Conservation (phyloP, 805 yeast species). For the Pichia deserticola region DNA sequence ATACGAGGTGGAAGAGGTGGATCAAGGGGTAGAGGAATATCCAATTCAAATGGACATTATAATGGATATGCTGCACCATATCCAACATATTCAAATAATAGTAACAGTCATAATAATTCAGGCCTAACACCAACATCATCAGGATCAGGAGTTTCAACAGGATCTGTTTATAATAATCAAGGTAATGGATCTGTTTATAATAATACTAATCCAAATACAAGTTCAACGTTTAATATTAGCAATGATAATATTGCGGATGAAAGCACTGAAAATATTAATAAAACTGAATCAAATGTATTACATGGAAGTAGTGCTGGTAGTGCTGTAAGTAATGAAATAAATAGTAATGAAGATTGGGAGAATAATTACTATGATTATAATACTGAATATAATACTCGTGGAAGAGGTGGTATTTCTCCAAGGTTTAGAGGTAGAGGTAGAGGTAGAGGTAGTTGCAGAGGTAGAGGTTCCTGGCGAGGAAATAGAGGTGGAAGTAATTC, state of each 20-base stretch:
- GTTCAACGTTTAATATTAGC: background rate
- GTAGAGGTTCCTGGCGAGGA: background rate
- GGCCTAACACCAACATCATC: background rate
- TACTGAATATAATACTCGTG: background rate
- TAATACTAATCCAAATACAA: background rate
- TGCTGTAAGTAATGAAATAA: background rate
- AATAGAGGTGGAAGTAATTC: background rate
- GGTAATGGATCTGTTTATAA: background rate
- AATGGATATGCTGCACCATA: background rate
- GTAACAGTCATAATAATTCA: background rate
- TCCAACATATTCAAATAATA: background rate
- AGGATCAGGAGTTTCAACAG: background rate
- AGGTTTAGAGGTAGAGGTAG: slow-evolving; percentile 1
- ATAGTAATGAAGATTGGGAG: background rate
- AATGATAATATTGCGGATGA: background rate
- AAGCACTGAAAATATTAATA: too few species aligned
- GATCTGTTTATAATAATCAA: background rate
- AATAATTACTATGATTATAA: background rate
- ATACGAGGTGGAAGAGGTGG: background rate
- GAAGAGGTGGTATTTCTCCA: background rate
- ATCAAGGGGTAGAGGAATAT: background rate
- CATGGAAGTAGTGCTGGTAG: background rate
- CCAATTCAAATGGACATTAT: background rate
- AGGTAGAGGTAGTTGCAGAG: background rate
- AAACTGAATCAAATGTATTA: too few species aligned